phyloP scores from a whole-genome alignment of 164 flowering plant species.

The Warburgia ugandensis region DNA sequence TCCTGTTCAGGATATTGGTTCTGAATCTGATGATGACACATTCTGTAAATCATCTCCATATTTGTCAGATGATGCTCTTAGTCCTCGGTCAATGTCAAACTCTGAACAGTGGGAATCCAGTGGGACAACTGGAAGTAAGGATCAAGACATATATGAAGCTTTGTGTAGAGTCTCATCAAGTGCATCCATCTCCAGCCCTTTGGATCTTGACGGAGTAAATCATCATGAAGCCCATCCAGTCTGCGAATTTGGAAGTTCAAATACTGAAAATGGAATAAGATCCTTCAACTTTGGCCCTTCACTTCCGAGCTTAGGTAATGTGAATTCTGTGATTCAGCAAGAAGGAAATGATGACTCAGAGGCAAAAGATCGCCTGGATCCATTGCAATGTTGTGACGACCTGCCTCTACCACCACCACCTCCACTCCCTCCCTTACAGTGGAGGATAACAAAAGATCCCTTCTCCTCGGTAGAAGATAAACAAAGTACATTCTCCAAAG shows the following conservation, averaged over 20 bases:
- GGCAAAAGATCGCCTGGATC: slow-evolving; percentile 7
- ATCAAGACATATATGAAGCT: slow-evolving; percentile 43
- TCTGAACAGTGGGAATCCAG: slow-evolving; percentile 78
- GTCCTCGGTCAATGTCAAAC: slow-evolving; percentile 53
- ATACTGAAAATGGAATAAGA: slow-evolving; percentile 16
- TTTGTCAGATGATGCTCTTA: slow-evolving; percentile 50
- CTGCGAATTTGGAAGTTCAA: slow-evolving; percentile 9
- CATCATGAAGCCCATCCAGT: slow-evolving; percentile 11
- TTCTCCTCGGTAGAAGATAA: slow-evolving; percentile 19
- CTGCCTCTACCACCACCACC: slow-evolving; percentile 47
- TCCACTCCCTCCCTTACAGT: slow-evolving; percentile 61
- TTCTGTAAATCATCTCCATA: slow-evolving; percentile 72
- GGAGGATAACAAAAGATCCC: slow-evolving; percentile 31
- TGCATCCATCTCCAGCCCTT: slow-evolving; percentile 40
- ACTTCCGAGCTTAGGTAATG: slow-evolving; percentile 37
- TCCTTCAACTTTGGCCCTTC: slow-evolving; percentile 20
- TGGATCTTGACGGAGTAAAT: slow-evolving; percentile 24
- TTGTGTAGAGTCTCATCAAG: slow-evolving; percentile 39
- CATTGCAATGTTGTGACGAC: slow-evolving; percentile 6
- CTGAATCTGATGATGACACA: slow-evolving; percentile 77
- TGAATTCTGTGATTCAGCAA: slow-evolving; percentile 21
- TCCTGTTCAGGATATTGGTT: slow-evolving; percentile 31
- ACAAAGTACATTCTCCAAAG: slow-evolving; percentile 22
- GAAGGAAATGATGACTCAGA: slow-evolving; percentile 14
- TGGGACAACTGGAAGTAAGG: slow-evolving; percentile 34